These are phyloP conservation scores for Vachellia collinsii DNA, from an alignment of 306 rosid genomes.

Conservation along the genomic window DNA sequence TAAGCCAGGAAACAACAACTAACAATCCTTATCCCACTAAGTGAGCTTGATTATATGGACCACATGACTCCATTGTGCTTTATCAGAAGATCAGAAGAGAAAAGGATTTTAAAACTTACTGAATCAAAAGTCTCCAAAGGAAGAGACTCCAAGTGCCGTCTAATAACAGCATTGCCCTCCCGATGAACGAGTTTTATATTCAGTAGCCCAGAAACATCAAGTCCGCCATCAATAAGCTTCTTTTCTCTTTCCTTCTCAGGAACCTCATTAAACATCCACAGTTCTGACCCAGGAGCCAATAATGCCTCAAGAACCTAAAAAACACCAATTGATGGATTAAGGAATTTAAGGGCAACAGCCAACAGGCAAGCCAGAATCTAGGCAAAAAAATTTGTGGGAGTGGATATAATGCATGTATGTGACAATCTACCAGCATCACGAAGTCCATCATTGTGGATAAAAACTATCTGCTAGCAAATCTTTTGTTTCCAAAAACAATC, in stretches of 20 bases:
- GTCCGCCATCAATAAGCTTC: conserved; percentile 93
- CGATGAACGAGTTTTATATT: conserved; percentile 89
- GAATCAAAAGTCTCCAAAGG: conserved; percentile 98
- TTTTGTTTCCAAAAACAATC: conserved; percentile 16
- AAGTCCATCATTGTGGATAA: conserved; percentile 6
- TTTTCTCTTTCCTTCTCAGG: conserved; percentile 79
- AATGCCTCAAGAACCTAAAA: conserved; percentile 91
- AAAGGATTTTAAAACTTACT: conserved; percentile 54
- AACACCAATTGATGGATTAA: conserved; percentile 26
- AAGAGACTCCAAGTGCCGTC: conserved; percentile 89
- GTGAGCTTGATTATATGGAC: not conserved
- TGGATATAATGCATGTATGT: not conserved
- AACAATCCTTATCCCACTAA: not conserved
- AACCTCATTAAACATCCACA: conserved; percentile 99
- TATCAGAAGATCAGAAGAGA: conserved; percentile 26
- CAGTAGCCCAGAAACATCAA: conserved; percentile 66
- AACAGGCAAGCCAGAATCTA: conserved; percentile 19
- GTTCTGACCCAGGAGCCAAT: conserved; percentile 89
- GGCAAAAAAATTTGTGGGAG: not conserved
- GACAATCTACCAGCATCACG: conserved; percentile 17
- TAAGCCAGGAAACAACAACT: conserved; percentile 1
- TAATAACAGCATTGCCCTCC: conserved; percentile 94
- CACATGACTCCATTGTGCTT: not conserved
- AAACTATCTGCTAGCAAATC: conserved; percentile 1
- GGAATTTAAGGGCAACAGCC: conserved; percentile 27